Percentiles rank a stretch among this genome's conserved stretches.
These are phyloP conservation scores for Boechera retrofracta DNA, from an alignment of 345 rosid species.

Conservation along the genomic window DNA sequence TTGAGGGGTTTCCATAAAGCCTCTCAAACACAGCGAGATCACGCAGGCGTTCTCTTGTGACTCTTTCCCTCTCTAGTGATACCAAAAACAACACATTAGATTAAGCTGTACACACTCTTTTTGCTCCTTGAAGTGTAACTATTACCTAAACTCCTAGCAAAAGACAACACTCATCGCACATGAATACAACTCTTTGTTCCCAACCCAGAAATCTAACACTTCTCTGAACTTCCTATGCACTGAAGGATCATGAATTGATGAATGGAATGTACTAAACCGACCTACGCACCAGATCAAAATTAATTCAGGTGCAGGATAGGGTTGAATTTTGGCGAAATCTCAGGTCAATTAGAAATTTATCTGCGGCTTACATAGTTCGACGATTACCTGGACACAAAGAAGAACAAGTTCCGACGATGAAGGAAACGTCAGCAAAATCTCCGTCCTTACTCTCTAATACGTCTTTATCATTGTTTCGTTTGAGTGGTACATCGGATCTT, in stretches of 20 bases:
- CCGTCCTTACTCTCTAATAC: constrained; percentile 4
- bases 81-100: constrained; percentile 13
- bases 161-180: background rate
- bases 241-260: background rate
- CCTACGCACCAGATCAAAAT: constrained; percentile 8
- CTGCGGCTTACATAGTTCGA: background rate
- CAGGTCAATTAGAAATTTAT: background rate
- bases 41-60: constrained; percentile 72
- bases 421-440: constrained; percentile 34
- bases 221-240: background rate
- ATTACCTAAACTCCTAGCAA: background rate
- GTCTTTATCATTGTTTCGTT: constrained; percentile 19
- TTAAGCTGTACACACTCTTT: background rate
- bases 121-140: background rate
- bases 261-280: constrained; percentile 7
- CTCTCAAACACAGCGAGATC: constrained; percentile 86
- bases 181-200: constrained; percentile 5
- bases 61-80: constrained; percentile 66
- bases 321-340: background rate
- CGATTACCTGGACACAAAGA: constrained; percentile 86
- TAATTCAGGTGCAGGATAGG: background rate
- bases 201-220: background rate
- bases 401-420: constrained; percentile 76
- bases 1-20: constrained; percentile 73
- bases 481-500: constrained; percentile 35